These are phyloP conservation scores for Triticum timopheevii DNA, from an alignment of 176 grass and related monocot genomes.

Conservation along the genomic window DNA sequence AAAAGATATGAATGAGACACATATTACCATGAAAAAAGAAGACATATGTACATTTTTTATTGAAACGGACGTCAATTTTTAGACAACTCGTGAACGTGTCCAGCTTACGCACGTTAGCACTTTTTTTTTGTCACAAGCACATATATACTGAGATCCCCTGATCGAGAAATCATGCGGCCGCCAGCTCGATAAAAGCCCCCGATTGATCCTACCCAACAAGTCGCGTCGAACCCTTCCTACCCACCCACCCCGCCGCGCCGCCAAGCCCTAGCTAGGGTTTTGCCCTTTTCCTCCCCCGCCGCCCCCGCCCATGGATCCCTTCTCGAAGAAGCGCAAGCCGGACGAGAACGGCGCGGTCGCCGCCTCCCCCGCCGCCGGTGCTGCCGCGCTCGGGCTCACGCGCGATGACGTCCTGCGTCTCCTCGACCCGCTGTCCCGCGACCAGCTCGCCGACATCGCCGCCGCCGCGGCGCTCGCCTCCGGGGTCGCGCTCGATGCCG, in stretches of 20 bases:
- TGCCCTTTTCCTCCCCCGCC: background rate
- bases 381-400: constrained; percentile 45
- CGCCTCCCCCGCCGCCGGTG: constrained; percentile 32
- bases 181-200: constrained; percentile 21
- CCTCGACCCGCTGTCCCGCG: constrained; percentile 75
- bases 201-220: background rate
- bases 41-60: no score
- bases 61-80: no score
- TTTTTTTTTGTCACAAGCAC: no score
- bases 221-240: background rate
- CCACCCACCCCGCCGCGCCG: background rate
- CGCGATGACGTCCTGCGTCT: constrained; percentile 71
- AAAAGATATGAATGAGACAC: no score
- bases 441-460: constrained; percentile 81
- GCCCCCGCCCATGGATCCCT: constrained; percentile 56
- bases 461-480: constrained; percentile 58
- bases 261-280: constrained; percentile 72
- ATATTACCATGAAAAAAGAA: no score
- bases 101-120: no score
- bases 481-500: constrained; percentile 54
- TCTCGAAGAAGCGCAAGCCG: constrained; percentile 76
- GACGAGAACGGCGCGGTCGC: constrained; percentile 54
- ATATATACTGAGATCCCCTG: background rate
- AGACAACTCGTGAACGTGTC: no score
- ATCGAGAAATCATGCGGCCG: constrained; percentile 1